Evolutionary conservation across 805 yeast species (phyloP).

Genomic region (Candida succiphila): DNA sequence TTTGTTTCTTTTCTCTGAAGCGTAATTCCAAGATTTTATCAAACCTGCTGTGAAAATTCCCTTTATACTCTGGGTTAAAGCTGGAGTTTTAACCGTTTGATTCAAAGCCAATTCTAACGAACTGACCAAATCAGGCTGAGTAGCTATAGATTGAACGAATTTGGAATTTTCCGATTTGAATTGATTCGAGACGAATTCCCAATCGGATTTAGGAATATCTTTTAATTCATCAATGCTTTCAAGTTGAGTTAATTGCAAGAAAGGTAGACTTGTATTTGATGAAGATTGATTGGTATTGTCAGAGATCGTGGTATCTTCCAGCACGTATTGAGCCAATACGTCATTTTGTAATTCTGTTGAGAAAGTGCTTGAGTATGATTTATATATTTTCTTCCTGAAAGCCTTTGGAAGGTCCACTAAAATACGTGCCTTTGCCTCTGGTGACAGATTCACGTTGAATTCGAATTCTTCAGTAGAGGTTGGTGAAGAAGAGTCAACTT

Average conservation of each 20-base stretch:
- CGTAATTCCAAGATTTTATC: conserved; percentile 58
- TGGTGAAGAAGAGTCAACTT: conserved; percentile 10
- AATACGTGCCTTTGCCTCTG: conserved; percentile 28
- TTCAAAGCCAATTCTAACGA: conserved; percentile 31
- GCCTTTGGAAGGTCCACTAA: conserved; percentile 39
- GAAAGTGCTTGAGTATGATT: conserved; percentile 12
- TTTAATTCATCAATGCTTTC: conserved; percentile 6
- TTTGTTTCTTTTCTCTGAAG: conserved; percentile 55
- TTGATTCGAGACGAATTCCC: conserved; percentile 22
- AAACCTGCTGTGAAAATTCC: conserved; percentile 87
- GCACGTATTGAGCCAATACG: conserved; percentile 16
- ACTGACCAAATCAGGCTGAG: conserved; percentile 24
- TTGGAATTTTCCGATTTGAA: conserved; percentile 16
- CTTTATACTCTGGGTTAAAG: conserved; percentile 66
- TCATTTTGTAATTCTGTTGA: conserved; percentile 19
- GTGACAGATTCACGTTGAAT: conserved; percentile 21
- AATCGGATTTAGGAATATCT: conserved; percentile 20
- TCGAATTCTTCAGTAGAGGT: conserved; percentile 9
- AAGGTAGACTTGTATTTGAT: neutral
- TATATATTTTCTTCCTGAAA: conserved; percentile 33
- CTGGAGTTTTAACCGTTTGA: conserved; percentile 56
- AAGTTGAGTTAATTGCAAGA: conserved; percentile 1
- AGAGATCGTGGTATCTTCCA: conserved; percentile 3
- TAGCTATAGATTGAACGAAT: conserved; percentile 32
- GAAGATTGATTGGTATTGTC: neutral